Conservation (phyloP, 2,329 filamentous ascomycete genomes). For the Hypoxylon sp. region DNA sequence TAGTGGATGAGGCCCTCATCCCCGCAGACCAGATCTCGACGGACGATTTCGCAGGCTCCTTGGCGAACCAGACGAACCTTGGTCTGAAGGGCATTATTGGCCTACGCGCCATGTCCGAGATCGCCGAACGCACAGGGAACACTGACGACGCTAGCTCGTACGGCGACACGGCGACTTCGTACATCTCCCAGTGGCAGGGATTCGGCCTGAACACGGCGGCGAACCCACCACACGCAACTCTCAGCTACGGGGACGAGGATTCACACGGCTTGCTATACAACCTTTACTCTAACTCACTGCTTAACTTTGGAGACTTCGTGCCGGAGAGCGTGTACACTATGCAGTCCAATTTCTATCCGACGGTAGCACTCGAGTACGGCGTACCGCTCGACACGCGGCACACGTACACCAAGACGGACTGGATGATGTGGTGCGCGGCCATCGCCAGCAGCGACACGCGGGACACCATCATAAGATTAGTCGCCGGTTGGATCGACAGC, state of each 20-base stretch:
- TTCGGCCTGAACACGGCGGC: constrained; percentile 77
- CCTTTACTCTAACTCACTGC: constrained; percentile 81
- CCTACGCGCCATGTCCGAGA: constrained; percentile 81
- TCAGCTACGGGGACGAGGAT: constrained; percentile 77
- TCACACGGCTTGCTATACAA: constrained; percentile 78
- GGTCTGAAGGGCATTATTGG: constrained; percentile 87
- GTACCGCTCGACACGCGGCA: constrained; percentile 85
- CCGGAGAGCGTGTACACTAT: constrained; percentile 80
- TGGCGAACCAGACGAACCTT: constrained; percentile 84
- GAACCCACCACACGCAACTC: constrained; percentile 74
- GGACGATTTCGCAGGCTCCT: constrained; percentile 84
- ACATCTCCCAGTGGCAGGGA: constrained; percentile 79
- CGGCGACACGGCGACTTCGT: constrained; percentile 71
- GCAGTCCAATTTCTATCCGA: constrained; percentile 81
- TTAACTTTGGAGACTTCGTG: constrained; percentile 79
- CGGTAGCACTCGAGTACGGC: constrained; percentile 80
- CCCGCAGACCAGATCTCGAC: constrained; percentile 84
- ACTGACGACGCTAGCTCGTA: constrained; percentile 69
- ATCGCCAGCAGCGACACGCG: constrained; percentile 73
- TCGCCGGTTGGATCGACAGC: constrained; percentile 80
- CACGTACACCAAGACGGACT: constrained; percentile 86
- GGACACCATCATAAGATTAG: constrained; percentile 73
- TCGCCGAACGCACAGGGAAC: constrained; percentile 73
- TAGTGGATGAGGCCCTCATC: constrained; percentile 80
- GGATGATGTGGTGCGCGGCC: constrained; percentile 88